Evolutionary conservation across 2,329 filamentous ascomycete species (phyloP).

Genomic region (Alternaria angustiovoidea): DNA sequence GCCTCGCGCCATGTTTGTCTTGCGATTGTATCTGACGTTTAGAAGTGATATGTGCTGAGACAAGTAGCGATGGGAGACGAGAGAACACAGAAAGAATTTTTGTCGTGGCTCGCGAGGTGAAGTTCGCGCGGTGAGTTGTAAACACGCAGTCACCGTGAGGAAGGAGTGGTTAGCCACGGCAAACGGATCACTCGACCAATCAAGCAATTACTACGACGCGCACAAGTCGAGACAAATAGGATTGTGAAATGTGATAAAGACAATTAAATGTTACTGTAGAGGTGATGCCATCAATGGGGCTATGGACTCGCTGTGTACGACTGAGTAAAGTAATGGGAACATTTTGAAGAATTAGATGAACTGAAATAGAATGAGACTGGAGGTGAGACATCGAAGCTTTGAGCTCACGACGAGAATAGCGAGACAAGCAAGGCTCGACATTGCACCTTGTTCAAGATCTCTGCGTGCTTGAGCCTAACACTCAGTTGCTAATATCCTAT

Average conservation of each 20-base stretch:
- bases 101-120: not conserved
- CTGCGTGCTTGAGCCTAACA: not conserved
- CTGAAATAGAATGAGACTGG: not conserved
- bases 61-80: not conserved
- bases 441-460: not conserved
- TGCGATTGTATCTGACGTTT: not conserved
- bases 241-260: not conserved
- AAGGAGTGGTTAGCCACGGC: constrained; percentile 8
- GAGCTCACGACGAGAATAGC: not conserved
- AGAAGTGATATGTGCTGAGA: not conserved
- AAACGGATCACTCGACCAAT: constrained; percentile 7
- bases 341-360: not conserved
- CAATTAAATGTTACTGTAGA: not conserved
- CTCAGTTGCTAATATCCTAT: not conserved
- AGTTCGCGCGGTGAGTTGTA: not conserved
- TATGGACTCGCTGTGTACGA: no score
- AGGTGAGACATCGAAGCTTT: not conserved
- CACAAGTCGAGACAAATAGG: not conserved
- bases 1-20: constrained; percentile 21
- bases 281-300: no score
- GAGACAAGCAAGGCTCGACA: not conserved
- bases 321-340: not conserved
- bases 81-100: not conserved
- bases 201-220: not conserved
- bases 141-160: constrained; percentile 2